Conservation (phyloP, 441 rosid genomes). For the Euphorbia celastroides region DNA sequence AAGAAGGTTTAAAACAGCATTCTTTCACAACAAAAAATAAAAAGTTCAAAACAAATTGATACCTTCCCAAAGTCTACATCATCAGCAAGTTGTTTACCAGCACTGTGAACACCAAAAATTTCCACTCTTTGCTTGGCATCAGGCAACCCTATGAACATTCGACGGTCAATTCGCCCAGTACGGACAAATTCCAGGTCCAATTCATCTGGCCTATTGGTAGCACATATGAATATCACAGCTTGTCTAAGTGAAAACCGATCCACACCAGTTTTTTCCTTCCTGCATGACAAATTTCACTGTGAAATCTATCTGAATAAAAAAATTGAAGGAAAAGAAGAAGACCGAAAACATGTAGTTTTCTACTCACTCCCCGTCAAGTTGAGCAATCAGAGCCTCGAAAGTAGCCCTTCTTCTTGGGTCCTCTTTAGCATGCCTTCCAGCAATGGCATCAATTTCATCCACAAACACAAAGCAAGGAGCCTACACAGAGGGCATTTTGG, state of each 20-base stretch:
- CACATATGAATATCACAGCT: conserved; percentile 98
- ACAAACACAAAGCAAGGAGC: conserved; percentile 96
- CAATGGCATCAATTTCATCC: conserved; percentile 98
- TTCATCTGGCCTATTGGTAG: conserved; percentile 97
- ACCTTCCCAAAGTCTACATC: conserved; percentile 85
- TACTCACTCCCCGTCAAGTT: conserved; percentile 96
- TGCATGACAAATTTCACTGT: conserved; percentile 25
- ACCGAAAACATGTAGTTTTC: conserved; percentile 4
- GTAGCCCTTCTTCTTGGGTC: conserved; percentile 86
- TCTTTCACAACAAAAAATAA: not conserved
- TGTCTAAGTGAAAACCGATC: conserved; percentile 91
- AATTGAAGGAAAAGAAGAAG: not conserved
- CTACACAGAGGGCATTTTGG: conserved; percentile 33
- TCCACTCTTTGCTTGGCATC: conserved; percentile 89
- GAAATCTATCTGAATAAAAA: not conserved
- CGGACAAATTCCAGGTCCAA: conserved; percentile 92
- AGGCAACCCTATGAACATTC: conserved; percentile 90
- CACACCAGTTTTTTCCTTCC: conserved; percentile 89
- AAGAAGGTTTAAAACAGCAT: not conserved
- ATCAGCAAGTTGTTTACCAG: conserved; percentile 74
- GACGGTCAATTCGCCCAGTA: conserved; percentile 90
- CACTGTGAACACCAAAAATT: conserved; percentile 88
- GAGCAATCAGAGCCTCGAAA: conserved; percentile 84
- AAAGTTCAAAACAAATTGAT: conserved; percentile 10
- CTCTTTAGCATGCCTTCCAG: conserved; percentile 87